Percentiles rank a stretch among this genome's conserved stretches.
Evolutionary conservation across 805 yeast genomes (phyloP).

Genomic region (Nadsonia fulvescens): DNA sequence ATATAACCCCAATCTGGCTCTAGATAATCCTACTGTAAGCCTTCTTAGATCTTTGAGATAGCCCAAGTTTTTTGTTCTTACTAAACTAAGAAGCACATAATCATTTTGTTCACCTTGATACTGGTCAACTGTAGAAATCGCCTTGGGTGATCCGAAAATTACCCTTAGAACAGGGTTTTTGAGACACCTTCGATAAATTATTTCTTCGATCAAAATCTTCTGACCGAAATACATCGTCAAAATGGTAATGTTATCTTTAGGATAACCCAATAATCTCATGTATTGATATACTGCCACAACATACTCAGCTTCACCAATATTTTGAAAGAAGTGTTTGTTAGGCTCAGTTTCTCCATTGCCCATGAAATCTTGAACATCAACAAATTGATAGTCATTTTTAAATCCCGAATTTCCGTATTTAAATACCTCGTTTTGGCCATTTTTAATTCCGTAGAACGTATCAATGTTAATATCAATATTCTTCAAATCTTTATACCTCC

Average conservation of each 20-base stretch:
- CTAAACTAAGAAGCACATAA: conserved; percentile 21
- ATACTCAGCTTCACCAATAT: conserved; percentile 31
- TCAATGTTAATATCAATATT: conserved; percentile 3
- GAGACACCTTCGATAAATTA: conserved; percentile 19
- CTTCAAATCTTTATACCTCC: conserved; percentile 10
- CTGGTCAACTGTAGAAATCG: conserved; percentile 16
- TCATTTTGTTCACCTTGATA: conserved; percentile 16
- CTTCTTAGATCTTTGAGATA: conserved; percentile 12
- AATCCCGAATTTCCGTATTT: conserved; percentile 23
- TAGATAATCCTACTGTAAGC: conserved; percentile 15
- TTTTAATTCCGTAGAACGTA: no score
- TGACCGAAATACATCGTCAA: conserved; percentile 26
- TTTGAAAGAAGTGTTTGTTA: conserved; percentile 17
- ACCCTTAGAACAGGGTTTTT: conserved; percentile 1
- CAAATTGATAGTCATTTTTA: conserved; percentile 15
- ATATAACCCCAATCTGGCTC: conserved; percentile 21
- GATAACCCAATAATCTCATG: conserved; percentile 28
- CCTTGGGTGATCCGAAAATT: conserved; percentile 16
- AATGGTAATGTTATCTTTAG: conserved; percentile 22
- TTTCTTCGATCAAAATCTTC: conserved; percentile 24
- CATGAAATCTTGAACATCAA: conserved; percentile 17
- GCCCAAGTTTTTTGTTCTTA: conserved; percentile 17
- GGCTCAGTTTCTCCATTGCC: conserved; percentile 18
- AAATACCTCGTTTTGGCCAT: conserved; percentile 6
- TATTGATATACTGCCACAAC: conserved; percentile 28